phyloP scores from a whole-genome alignment of 768 basidiomycete species.

The Lactarius vividus region DNA sequence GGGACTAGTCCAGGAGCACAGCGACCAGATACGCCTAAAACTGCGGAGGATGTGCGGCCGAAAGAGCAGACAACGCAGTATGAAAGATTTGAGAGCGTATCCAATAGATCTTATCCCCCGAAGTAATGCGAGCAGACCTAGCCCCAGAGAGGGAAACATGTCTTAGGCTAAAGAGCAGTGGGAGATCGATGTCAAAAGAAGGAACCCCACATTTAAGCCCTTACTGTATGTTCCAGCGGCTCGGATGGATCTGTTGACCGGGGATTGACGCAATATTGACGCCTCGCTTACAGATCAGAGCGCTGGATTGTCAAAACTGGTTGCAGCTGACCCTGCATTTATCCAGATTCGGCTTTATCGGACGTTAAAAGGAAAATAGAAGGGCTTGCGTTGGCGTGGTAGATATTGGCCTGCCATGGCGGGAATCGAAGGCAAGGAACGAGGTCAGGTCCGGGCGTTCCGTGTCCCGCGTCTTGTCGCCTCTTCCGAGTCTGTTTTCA shows the following conservation, averaged over 20 bases:
- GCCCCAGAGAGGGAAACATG: not conserved
- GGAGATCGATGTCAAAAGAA: not conserved
- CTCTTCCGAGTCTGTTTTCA: too few relatives aligned
- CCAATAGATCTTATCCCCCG: not conserved
- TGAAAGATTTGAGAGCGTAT: constrained; percentile 1
- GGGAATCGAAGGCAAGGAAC: too few relatives aligned
- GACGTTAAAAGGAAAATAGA: too few relatives aligned
- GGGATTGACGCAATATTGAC: too few relatives aligned
- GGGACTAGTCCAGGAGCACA: not conserved
- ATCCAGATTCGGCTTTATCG: not conserved
- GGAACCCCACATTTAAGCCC: not conserved
- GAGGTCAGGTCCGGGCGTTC: too few relatives aligned
- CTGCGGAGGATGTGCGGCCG: not conserved
- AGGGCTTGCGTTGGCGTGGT: too few relatives aligned
- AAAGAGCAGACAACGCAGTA: constrained; percentile 5
- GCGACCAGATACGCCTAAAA: not conserved
- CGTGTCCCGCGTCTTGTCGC: too few relatives aligned
- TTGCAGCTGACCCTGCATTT: not conserved
- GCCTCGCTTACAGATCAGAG: not conserved
- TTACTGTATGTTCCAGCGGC: not conserved
- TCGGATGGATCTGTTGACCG: too few relatives aligned
- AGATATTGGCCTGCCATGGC: too few relatives aligned
- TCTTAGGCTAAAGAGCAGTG: not conserved
- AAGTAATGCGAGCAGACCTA: not conserved
- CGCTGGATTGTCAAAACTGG: not conserved